Evolutionary conservation across 345 rosid species (phyloP).

Genomic region (Melastoma malabathricum): DNA sequence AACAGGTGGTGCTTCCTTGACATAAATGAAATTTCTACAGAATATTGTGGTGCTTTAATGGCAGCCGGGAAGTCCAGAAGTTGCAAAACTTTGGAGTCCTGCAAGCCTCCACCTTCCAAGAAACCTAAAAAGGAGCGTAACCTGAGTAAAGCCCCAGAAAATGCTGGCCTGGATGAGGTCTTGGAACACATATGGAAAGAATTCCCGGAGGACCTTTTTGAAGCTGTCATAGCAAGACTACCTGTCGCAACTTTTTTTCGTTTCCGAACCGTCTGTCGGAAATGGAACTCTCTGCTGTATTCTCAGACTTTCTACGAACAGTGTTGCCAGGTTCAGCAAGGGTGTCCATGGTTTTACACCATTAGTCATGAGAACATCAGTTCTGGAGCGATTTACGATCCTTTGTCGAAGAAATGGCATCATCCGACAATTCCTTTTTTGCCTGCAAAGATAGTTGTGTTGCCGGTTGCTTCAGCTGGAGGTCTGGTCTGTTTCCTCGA

Average conservation of each 20-base stretch:
- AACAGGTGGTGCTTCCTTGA: slow-evolving; percentile 29
- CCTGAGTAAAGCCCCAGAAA: slow-evolving; percentile 36
- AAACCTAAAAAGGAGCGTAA: slow-evolving; percentile 58
- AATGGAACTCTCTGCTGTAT: slow-evolving; percentile 63
- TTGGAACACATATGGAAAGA: slow-evolving; percentile 91
- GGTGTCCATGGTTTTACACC: slow-evolving; percentile 81
- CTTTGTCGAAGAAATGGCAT: slow-evolving; percentile 77
- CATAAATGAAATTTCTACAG: slow-evolving; percentile 51
- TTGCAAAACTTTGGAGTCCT: slow-evolving; percentile 64
- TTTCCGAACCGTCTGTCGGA: slow-evolving; percentile 74
- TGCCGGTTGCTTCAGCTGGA: slow-evolving; percentile 93
- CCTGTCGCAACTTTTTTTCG: slow-evolving; percentile 74
- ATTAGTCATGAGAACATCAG: slow-evolving; percentile 75
- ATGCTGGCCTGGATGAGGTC: slow-evolving; percentile 23
- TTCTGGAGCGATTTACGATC: slow-evolving; percentile 83
- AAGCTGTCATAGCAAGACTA: slow-evolving; percentile 82
- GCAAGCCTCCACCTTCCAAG: slow-evolving; percentile 61
- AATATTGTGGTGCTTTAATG: slow-evolving; percentile 53
- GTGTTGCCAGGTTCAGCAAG: slow-evolving; percentile 42
- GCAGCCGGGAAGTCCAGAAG: slow-evolving; percentile 68
- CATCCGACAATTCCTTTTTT: slow-evolving; percentile 55
- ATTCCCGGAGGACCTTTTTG: slow-evolving; percentile 88
- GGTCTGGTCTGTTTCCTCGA: slow-evolving; percentile 95
- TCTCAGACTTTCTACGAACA: slow-evolving; percentile 71
- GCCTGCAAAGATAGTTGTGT: slow-evolving; percentile 55